These are phyloP conservation scores for Zygoascus meyerae DNA, from an alignment of 1,139 yeast genomes.

Conservation along the genomic window DNA sequence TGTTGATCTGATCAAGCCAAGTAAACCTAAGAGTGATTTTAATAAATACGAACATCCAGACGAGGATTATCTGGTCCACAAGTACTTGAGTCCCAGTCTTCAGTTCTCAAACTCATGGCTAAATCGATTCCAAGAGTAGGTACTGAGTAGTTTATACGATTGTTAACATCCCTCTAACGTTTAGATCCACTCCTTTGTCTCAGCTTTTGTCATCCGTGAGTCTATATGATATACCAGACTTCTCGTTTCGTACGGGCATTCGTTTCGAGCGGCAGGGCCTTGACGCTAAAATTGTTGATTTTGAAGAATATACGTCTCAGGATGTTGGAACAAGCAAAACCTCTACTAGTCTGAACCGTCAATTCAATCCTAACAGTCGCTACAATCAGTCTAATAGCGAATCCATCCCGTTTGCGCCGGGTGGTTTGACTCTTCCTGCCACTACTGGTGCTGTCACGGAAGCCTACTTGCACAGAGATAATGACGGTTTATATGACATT, in stretches of 20 bases:
- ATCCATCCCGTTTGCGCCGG: constrained; percentile 88
- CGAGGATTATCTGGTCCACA: constrained; percentile 20
- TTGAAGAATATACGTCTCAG: constrained; percentile 56
- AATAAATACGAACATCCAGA: neutral
- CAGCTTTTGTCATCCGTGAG: constrained; percentile 11
- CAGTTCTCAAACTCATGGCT: constrained; percentile 33
- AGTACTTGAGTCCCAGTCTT: constrained; percentile 32
- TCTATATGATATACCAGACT: constrained; percentile 35
- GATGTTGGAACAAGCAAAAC: constrained; percentile 56
- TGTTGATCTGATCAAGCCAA: neutral
- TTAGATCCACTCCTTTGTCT: constrained; percentile 35
- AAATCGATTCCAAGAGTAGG: constrained; percentile 31
- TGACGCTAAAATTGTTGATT: constrained; percentile 58
- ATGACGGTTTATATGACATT: constrained; percentile 67
- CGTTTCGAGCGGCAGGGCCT: constrained; percentile 56
- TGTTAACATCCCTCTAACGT: neutral
- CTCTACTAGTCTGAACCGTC: constrained; percentile 67
- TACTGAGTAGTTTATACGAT: neutral
- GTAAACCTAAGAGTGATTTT: neutral
- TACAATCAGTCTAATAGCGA: constrained; percentile 65
- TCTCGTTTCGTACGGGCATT: constrained; percentile 38
- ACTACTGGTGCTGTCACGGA: constrained; percentile 29
- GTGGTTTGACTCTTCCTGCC: constrained; percentile 56
- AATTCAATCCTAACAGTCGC: constrained; percentile 57
- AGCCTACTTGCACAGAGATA: constrained; percentile 57